Percentiles rank a stretch among this genome's conserved stretches.
phyloP scores from a whole-genome alignment of 2,329 filamentous ascomycete genomes.

The Epichloe gansuensis region DNA sequence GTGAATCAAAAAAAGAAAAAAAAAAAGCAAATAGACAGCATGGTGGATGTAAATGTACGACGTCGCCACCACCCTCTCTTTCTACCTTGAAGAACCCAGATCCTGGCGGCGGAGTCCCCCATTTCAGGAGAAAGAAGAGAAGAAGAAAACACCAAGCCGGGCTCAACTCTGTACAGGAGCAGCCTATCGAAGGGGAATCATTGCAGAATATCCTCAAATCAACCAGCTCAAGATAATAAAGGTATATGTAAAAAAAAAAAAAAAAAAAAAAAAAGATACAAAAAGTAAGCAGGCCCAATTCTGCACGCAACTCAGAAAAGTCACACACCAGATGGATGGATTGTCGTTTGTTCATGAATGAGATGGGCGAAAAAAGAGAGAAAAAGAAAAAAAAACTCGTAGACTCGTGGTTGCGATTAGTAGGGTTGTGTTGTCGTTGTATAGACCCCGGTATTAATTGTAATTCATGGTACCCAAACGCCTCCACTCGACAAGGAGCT shows the following conservation, averaged over 20 bases:
- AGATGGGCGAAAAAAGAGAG: background rate
- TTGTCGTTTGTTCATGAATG: background rate
- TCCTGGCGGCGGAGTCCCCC: no score
- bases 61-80: slow-evolving; percentile 3
- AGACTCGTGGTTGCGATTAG: slow-evolving; percentile 20
- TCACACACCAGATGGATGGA: background rate
- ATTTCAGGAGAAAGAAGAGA: slow-evolving; percentile 6
- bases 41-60: slow-evolving; percentile 7
- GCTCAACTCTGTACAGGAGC: slow-evolving; percentile 1
- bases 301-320: slow-evolving; percentile 7
- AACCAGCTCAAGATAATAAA: background rate
- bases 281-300: slow-evolving; percentile 11
- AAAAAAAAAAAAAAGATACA: slow-evolving; percentile 6
- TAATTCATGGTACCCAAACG: slow-evolving; percentile 7
- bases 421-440: slow-evolving; percentile 4
- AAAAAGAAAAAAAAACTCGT: slow-evolving; percentile 14
- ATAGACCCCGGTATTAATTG: slow-evolving; percentile 4
- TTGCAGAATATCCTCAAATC: slow-evolving; percentile 4
- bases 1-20: slow-evolving; percentile 16
- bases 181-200: slow-evolving; percentile 13
- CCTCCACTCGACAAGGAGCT: slow-evolving; percentile 14
- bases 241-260: slow-evolving; percentile 5
- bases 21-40: slow-evolving; percentile 14
- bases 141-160: slow-evolving; percentile 4
- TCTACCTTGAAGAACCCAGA: slow-evolving; percentile 1